These are phyloP conservation scores for Pisolithus marmoratus DNA, from an alignment of 768 basidiomycete species.

Conservation along the genomic window DNA sequence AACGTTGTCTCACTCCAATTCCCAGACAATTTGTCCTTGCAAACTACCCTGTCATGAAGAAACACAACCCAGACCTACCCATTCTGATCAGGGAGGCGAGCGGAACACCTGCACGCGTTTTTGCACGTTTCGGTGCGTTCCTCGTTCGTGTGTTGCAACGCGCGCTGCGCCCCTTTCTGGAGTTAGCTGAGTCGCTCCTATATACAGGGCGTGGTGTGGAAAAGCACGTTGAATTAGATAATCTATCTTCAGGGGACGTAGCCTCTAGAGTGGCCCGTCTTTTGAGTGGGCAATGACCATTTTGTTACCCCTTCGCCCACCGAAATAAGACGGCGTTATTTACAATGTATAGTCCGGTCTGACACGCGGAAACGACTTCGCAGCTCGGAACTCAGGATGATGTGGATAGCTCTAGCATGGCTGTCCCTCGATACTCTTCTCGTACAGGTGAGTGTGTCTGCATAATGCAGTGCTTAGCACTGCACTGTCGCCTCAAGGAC, in stretches of 20 bases:
- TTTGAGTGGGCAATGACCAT: constrained; percentile 30
- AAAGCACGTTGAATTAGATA: constrained; percentile 75
- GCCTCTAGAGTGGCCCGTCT: constrained; percentile 64
- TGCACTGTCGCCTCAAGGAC: constrained; percentile 17
- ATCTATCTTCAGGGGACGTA: constrained; percentile 66
- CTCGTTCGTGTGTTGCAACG: constrained; percentile 6
- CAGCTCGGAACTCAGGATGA: neutral
- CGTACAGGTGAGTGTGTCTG: neutral
- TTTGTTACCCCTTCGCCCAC: constrained; percentile 1
- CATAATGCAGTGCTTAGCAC: constrained; percentile 7
- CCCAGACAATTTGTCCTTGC: constrained; percentile 75
- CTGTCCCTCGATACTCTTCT: neutral
- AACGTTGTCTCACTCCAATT: neutral
- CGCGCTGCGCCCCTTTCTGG: neutral
- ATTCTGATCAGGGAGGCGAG: constrained; percentile 75
- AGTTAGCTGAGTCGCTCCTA: constrained; percentile 7
- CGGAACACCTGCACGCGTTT: constrained; percentile 75
- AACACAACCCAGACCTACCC: constrained; percentile 83
- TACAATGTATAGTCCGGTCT: neutral
- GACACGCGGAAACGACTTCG: neutral
- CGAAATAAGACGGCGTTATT: constrained; percentile 5
- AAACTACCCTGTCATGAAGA: constrained; percentile 70
- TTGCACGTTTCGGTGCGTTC: constrained; percentile 79
- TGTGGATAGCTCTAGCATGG: neutral
- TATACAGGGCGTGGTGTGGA: constrained; percentile 70